phyloP scores from a whole-genome alignment of 2,329 filamentous ascomycete genomes.

The Talaromyces sp. region DNA sequence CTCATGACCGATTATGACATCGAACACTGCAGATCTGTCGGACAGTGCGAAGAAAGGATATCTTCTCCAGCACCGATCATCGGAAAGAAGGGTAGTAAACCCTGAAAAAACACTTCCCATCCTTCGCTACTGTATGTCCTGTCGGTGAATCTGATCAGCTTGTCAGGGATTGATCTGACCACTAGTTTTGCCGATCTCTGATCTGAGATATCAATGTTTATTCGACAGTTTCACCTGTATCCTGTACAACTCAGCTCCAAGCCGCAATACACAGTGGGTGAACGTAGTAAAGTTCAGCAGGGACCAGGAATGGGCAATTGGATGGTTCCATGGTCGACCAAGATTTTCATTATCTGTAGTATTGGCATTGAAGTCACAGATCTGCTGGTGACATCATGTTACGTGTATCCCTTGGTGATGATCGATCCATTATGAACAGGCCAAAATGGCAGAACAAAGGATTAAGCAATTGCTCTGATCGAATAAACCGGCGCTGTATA shows the following conservation, averaged over 20 bases:
- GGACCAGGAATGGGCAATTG: not conserved
- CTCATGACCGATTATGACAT: slow-evolving; percentile 6
- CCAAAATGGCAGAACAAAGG: not conserved
- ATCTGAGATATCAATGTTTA: not conserved
- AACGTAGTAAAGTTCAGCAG: not conserved
- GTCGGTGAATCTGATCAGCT: not conserved
- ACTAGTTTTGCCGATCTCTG: slow-evolving; percentile 6
- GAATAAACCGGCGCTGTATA: not conserved
- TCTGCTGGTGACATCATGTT: slow-evolving; percentile 16
- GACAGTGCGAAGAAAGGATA: not conserved
- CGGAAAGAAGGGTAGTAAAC: not conserved
- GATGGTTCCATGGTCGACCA: not conserved
- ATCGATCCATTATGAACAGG: not conserved
- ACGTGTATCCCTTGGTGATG: not conserved
- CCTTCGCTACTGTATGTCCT: not conserved
- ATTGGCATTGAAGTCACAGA: slow-evolving; percentile 8
- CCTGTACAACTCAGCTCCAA: slow-evolving; percentile 1
- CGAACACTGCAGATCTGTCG: not conserved
- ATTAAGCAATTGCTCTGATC: no score
- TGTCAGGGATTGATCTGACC: not conserved
- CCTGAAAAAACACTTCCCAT: not conserved
- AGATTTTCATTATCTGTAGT: not conserved
- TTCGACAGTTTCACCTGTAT: not conserved
- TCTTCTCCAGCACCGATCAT: not conserved
- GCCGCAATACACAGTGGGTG: not conserved